Evolutionary conservation across 1,139 yeast genomes (phyloP).

Genomic region (Candida labiduridarum): DNA sequence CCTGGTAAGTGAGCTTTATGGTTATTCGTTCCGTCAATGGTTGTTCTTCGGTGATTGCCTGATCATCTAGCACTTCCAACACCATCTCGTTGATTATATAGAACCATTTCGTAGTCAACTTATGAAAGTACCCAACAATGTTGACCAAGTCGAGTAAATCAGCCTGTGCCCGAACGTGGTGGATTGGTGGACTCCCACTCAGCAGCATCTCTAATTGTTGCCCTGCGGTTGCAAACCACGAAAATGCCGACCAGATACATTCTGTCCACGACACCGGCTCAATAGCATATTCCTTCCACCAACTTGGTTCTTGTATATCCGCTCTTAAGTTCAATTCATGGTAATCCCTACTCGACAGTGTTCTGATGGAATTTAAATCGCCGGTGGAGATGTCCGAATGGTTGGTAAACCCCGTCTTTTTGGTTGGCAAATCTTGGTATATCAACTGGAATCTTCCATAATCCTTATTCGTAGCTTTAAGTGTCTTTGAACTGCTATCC

Average conservation of each 20-base stretch:
- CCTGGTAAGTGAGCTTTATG: conserved; percentile 53
- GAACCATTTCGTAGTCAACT: conserved; percentile 49
- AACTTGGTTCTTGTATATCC: conserved; percentile 30
- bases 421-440: conserved; percentile 24
- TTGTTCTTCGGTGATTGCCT: conserved; percentile 9
- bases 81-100: conserved; percentile 40
- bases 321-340: conserved; percentile 4
- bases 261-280: conserved; percentile 67
- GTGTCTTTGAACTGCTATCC: conserved; percentile 7
- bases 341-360: conserved; percentile 20
- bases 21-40: conserved; percentile 17
- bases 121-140: conserved; percentile 59
- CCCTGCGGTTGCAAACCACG: conserved; percentile 90
- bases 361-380: conserved; percentile 25
- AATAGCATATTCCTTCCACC: conserved; percentile 49
- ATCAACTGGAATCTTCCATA: conserved; percentile 39
- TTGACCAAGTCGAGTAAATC: conserved; percentile 25
- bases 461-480: conserved; percentile 39
- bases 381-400: conserved; percentile 20
- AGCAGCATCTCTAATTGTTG: conserved; percentile 24
- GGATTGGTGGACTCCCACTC: background rate
- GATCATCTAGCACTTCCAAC: conserved; percentile 21
- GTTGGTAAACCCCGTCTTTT: conserved; percentile 11
- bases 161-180: conserved; percentile 4
- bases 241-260: conserved; percentile 68